Percentiles rank a stretch among this genome's conserved stretches.
Evolutionary conservation across 805 yeast genomes (phyloP).

Genomic region (Yueomyces sp.): DNA sequence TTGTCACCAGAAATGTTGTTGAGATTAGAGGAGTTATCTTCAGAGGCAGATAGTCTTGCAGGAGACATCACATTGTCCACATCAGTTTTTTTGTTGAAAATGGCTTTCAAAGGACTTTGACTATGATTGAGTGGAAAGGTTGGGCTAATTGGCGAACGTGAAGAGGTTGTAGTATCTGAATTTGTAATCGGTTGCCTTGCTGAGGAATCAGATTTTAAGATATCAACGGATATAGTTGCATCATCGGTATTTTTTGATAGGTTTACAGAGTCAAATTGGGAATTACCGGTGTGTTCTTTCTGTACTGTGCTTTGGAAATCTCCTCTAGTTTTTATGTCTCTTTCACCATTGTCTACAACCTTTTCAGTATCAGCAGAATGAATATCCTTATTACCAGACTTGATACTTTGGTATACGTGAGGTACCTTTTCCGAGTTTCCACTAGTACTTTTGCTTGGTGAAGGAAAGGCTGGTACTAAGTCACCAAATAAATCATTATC

Average conservation of each 20-base stretch:
- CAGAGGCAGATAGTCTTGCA: neutral
- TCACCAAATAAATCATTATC: conserved; percentile 21
- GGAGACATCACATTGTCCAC: neutral
- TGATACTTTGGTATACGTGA: neutral
- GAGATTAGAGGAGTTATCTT: neutral
- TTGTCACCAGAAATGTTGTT: neutral
- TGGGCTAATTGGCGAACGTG: neutral
- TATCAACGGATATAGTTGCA: neutral
- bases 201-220: neutral
- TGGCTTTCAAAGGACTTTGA: too few species aligned
- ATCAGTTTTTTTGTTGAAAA: neutral
- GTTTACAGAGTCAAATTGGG: neutral
- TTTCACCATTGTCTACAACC: neutral
- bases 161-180: neutral
- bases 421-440: neutral
- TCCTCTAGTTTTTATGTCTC: too few species aligned
- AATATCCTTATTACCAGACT: neutral
- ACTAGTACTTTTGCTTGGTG: neutral
- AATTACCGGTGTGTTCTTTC: too few species aligned
- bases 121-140: too few species aligned
- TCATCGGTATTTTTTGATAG: neutral
- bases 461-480: conserved; percentile 3
- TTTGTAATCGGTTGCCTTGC: neutral
- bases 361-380: neutral
- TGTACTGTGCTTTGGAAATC: too few species aligned